Evolutionary conservation across 176 grass and related monocot genomes (phyloP).

Genomic region (Secale cereale): DNA sequence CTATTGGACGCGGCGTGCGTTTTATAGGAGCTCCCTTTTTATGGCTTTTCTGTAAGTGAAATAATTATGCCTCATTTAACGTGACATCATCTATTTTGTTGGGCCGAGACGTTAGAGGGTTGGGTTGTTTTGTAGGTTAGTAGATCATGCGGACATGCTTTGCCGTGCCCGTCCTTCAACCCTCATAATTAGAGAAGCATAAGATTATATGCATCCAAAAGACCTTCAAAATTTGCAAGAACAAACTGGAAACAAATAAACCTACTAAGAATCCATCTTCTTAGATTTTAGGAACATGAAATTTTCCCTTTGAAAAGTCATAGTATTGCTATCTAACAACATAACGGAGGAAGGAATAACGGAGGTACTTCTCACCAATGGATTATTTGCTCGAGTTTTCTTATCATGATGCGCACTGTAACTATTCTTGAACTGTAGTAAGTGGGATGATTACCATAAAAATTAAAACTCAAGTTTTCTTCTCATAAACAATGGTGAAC

Average conservation of each 20-base stretch:
- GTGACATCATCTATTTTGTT: no score
- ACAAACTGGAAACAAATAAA: background rate
- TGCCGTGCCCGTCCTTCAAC: background rate
- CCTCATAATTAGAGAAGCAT: background rate
- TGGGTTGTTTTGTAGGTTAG: no score
- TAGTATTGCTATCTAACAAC: background rate
- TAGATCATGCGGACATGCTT: background rate
- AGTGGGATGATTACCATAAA: no score
- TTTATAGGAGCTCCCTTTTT: no score
- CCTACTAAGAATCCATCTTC: background rate
- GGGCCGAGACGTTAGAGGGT: no score
- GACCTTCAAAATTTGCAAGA: background rate
- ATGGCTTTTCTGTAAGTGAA: no score
- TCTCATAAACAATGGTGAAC: background rate
- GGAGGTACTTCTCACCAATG: background rate
- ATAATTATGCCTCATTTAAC: no score
- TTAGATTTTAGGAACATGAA: background rate
- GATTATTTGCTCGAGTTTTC: no score
- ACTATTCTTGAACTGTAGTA: no score
- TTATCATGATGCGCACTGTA: no score
- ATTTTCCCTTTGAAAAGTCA: background rate
- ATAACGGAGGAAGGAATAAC: background rate
- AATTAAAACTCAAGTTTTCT: background rate
- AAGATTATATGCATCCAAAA: background rate
- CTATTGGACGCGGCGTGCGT: no score